Base-by-base conservation (phyloP, 1,284 basidiomycete genomes). In the Ustanciosporium gigantosporum region DNA sequence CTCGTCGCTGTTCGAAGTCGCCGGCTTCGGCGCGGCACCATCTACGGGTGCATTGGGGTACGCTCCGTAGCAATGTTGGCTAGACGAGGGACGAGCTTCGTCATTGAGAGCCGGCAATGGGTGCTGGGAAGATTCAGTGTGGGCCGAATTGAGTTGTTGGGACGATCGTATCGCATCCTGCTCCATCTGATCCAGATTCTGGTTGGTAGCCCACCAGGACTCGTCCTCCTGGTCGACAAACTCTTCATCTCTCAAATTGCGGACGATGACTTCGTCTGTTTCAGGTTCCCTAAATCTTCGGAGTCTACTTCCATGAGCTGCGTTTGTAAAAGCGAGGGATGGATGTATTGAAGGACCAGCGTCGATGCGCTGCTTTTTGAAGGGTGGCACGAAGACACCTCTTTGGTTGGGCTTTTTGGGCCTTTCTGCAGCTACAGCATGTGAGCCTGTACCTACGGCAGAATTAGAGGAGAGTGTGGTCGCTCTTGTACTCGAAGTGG, bases 121-220 rank as follows among this genome's bases (percentile, higher is more conserved):
- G 4, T 20, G 21, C 19, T 22, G 19, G 4, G 24, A 23, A 6
- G 14, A 9, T 19, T 19, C 11, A 8, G 6, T 21, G 21, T 21
- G 20, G 32, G 32, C 32, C 5, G 44, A 17, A 21, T 47, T 40
- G 23, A 48, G 17, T 17, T 65, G 61, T 38, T 65, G 61, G n/a
- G 61, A 65, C 55, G 59, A 53, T 41, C 61, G 61, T 23, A 65
- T 65, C 0, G 61, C 61, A 15, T 59, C 61, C 23, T 65, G 35
- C 31, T 65, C 61, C 16, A 53, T 51, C 29, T 59, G 50, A 27
- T 65, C 61, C 35, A 65, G 55, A 0, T 40, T 51, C 27, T 51
- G 42, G 47, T 58, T 65, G 23, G 29, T 37, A 0, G 55, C 50
- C 61, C 61, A 65, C 55, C 61, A 65, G 16, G 38, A 44, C 3